Conservation (phyloP, 768 basidiomycete genomes). For the Austroboletus eburneus region DNA sequence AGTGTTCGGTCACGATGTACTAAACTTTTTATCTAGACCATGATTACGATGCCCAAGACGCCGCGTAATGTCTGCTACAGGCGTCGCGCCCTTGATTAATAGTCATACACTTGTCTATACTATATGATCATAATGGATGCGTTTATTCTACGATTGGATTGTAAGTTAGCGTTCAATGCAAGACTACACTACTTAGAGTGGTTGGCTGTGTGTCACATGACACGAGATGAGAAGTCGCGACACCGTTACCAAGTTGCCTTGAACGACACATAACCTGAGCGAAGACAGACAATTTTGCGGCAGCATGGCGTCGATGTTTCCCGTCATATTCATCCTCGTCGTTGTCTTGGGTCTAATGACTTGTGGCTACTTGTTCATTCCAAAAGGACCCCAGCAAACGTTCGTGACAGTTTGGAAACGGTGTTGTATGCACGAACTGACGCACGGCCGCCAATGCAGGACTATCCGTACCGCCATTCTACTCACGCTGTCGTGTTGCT, state of each 20-base stretch:
- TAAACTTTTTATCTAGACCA: conserved; percentile 66
- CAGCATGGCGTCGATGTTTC: conserved; percentile 66
- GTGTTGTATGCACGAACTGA: too few relatives aligned
- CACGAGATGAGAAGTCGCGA: neutral
- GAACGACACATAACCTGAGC: neutral
- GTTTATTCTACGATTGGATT: neutral
- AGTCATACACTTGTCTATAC: conserved; percentile 1
- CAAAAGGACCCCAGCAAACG: conserved; percentile 90
- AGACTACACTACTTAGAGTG: too few relatives aligned
- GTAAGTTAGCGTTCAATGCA: too few relatives aligned
- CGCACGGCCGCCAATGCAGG: conserved; percentile 37
- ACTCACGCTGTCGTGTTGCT: conserved; percentile 78
- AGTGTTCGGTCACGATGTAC: too few relatives aligned
- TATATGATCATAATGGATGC: conserved; percentile 6
- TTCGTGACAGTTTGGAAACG: conserved; percentile 38
- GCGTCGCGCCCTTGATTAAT: conserved; percentile 53
- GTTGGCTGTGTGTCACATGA: conserved; percentile 9
- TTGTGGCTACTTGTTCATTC: conserved; percentile 61
- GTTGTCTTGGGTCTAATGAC: conserved; percentile 63
- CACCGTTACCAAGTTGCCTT: neutral
- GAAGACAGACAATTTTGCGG: neutral
- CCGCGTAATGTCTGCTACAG: conserved; percentile 65
- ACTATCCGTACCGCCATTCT: conserved; percentile 77
- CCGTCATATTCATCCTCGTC: conserved; percentile 63
- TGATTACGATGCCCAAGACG: conserved; percentile 86